Evolutionary conservation across 1,284 basidiomycete species (phyloP).

Genomic region (Ceratobasidium sp.): DNA sequence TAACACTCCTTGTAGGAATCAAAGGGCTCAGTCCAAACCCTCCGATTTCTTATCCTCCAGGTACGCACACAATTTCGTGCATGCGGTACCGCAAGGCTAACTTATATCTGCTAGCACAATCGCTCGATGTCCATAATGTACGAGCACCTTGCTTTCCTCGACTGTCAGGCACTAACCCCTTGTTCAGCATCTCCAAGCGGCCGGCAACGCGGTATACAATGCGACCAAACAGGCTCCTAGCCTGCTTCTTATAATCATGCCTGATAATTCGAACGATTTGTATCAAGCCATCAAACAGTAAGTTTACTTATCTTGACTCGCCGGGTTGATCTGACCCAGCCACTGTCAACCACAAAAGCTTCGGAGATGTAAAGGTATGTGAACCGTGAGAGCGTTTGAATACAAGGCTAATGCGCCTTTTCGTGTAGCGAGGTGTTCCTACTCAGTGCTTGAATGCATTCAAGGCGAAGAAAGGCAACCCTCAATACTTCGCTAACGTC

Average conservation of each 20-base stretch:
- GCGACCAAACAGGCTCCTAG: slow-evolving; percentile 11
- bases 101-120: not conserved
- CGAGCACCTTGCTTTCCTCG: not conserved
- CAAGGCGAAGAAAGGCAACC: slow-evolving; percentile 68
- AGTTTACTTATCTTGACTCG: not conserved
- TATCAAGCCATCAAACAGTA: slow-evolving; percentile 42
- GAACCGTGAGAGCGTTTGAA: not conserved
- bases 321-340: not conserved
- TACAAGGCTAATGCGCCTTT: not conserved
- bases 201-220: slow-evolving; percentile 15
- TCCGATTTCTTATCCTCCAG: slow-evolving; percentile 9
- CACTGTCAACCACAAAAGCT: slow-evolving; percentile 53
- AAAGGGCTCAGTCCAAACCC: slow-evolving; percentile 4
- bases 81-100: not conserved
- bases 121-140: slow-evolving; percentile 17
- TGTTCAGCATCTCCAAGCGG: slow-evolving; percentile 13
- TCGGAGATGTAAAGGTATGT: slow-evolving; percentile 62
- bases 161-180: not conserved
- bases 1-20: not conserved
- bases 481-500: slow-evolving; percentile 79
- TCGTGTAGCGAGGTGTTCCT: slow-evolving; percentile 63
- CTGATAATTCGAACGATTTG: slow-evolving; percentile 40
- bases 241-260: slow-evolving; percentile 41
- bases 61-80: not conserved
- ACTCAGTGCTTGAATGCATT: slow-evolving; percentile 74